phyloP scores from a whole-genome alignment of 2,329 filamentous ascomycete species.

The Aspergillus sergii region DNA sequence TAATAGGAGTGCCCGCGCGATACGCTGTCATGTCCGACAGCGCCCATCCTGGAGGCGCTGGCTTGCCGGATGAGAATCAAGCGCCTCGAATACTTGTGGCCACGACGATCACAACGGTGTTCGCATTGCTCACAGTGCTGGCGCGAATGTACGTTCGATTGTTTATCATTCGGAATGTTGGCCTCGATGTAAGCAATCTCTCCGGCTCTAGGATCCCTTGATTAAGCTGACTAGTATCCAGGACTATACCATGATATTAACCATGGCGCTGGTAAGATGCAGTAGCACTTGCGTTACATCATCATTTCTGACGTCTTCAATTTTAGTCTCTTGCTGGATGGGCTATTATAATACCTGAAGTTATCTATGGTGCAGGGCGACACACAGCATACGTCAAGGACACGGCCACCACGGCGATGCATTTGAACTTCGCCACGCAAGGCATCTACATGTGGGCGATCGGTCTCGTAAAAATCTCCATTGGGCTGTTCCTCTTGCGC shows the following conservation, averaged over 20 bases:
- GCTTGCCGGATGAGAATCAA: conserved; percentile 16
- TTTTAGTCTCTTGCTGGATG: conserved; percentile 40
- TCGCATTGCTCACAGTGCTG: conserved; percentile 15
- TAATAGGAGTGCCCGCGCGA: background rate
- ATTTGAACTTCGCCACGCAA: conserved; percentile 44
- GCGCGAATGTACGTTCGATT: conserved; percentile 27
- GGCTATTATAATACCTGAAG: conserved; percentile 44
- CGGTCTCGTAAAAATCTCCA: conserved; percentile 47
- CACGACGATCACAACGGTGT: conserved; percentile 14
- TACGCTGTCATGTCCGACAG: conserved; percentile 10
- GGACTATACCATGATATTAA: conserved; percentile 23
- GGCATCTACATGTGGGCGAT: conserved; percentile 38
- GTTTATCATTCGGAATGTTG: conserved; percentile 22
- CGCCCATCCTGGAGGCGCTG: conserved; percentile 10
- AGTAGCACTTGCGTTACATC: background rate
- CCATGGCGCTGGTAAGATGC: conserved; percentile 18
- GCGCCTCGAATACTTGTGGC: conserved; percentile 15
- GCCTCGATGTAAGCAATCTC: conserved; percentile 20
- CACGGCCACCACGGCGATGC: conserved; percentile 41
- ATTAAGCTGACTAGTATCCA: background rate
- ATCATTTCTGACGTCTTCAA: background rate
- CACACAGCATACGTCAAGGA: conserved; percentile 48
- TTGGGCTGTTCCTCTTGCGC: conserved; percentile 46
- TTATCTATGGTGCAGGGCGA: conserved; percentile 49
- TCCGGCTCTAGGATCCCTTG: too few species aligned